phyloP scores from a whole-genome alignment of 202 grass and related monocot genomes.

The Eragrostis tef region DNA sequence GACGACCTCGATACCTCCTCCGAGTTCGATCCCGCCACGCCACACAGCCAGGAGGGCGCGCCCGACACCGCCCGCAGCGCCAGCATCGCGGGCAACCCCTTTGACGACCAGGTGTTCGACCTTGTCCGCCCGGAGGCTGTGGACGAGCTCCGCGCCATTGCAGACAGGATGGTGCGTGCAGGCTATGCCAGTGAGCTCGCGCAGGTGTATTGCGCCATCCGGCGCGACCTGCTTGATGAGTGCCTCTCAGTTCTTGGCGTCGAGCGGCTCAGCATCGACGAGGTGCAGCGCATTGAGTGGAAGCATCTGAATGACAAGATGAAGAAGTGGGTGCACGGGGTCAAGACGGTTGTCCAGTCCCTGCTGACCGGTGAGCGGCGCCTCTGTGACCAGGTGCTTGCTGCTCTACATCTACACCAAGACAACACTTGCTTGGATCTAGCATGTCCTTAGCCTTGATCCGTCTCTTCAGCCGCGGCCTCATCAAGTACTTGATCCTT shows the following conservation, averaged over 20 bases:
- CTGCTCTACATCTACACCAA: too few species aligned
- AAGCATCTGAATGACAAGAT: constrained; percentile 85
- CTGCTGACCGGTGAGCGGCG: constrained; percentile 75
- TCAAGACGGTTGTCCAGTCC: constrained; percentile 68
- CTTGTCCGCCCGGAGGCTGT: constrained; percentile 71
- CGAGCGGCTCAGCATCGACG: constrained; percentile 90
- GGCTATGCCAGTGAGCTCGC: constrained; percentile 72
- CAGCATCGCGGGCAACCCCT: constrained; percentile 50
- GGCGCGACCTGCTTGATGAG: constrained; percentile 80
- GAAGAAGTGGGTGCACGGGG: constrained; percentile 94
- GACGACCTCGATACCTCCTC: constrained; percentile 84
- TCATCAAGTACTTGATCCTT: too few species aligned
- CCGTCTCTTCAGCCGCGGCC: too few species aligned
- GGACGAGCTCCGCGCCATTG: constrained; percentile 58
- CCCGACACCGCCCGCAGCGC: constrained; percentile 51
- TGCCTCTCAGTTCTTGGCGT: constrained; percentile 76
- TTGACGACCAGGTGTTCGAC: constrained; percentile 78
- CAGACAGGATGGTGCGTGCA: constrained; percentile 68
- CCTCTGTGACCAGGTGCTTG: constrained; percentile 77
- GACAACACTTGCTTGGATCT: too few species aligned
- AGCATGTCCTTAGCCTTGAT: too few species aligned
- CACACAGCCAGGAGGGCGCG: constrained; percentile 46
- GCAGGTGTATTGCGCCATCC: constrained; percentile 75
- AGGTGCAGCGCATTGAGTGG: constrained; percentile 92
- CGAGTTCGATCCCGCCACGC: constrained; percentile 66